phyloP scores from a whole-genome alignment of 768 basidiomycete species.

The Postia placenta region DNA sequence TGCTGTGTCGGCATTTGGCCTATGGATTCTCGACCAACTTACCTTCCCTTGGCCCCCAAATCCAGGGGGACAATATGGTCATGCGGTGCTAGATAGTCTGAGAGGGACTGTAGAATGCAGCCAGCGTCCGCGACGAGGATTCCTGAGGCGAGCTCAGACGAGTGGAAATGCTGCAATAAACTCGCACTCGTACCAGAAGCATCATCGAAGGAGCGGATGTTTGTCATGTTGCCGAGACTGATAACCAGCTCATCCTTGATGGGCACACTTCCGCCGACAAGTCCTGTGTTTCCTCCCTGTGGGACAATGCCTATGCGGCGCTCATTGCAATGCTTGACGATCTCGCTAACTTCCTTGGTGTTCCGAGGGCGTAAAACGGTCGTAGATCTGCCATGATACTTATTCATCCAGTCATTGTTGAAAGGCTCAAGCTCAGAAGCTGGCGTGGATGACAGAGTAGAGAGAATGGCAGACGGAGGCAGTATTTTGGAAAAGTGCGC shows the following conservation, averaged over 20 bases:
- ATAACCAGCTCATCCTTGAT: constrained; percentile 83
- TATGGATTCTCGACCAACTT: no score
- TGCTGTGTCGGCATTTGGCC: not conserved
- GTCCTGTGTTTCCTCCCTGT: constrained; percentile 97
- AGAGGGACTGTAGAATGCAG: constrained; percentile 83
- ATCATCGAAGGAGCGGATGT: constrained; percentile 76
- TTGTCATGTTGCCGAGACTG: constrained; percentile 76
- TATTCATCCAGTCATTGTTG: constrained; percentile 96
- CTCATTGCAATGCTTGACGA: constrained; percentile 82
- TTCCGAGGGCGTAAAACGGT: constrained; percentile 88
- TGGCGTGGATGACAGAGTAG: constrained; percentile 53
- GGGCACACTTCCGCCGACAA: constrained; percentile 94
- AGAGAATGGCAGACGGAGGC: constrained; percentile 55
- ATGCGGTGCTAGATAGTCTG: constrained; percentile 78
- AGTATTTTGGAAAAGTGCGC: constrained; percentile 65
- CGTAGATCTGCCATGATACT: constrained; percentile 79
- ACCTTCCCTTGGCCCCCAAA: constrained; percentile 95
- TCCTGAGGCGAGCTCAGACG: constrained; percentile 44
- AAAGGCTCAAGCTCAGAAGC: constrained; percentile 64
- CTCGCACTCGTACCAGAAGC: constrained; percentile 55
- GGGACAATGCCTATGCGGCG: constrained; percentile 87
- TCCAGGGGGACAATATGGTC: constrained; percentile 97
- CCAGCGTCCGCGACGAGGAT: constrained; percentile 92
- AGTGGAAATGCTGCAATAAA: not conserved
- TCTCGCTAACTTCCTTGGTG: constrained; percentile 80